Percentiles rank a stretch among this genome's conserved stretches.
phyloP scores from a whole-genome alignment of 371 early-diverging fungal species.

The Haplosporangium sp. region DNA sequence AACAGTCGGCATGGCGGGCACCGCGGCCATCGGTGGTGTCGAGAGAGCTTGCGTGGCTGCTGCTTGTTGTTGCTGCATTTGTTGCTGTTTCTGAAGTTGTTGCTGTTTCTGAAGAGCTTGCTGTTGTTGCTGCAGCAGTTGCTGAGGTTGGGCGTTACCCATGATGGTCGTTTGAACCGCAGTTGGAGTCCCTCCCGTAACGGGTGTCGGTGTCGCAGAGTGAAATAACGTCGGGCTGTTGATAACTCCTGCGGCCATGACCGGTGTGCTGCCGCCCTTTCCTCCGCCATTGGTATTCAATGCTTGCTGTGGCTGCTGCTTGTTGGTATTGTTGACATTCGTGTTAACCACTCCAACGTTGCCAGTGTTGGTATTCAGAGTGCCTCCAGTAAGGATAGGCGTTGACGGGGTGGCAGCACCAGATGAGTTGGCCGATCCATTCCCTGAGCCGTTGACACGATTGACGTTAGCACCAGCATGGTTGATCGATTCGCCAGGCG shows the following conservation, averaged over 20 bases:
- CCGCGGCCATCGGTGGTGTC: conserved; percentile 36
- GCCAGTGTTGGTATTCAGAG: conserved; percentile 17
- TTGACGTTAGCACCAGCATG: conserved; percentile 19
- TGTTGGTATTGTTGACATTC: conserved; percentile 4
- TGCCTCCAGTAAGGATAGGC: conserved; percentile 36
- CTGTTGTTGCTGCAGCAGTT: conserved; percentile 34
- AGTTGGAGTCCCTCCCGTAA: conserved; percentile 31
- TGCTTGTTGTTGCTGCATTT: conserved; percentile 25
- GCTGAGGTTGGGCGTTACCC: conserved; percentile 49
- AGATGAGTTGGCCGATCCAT: conserved; percentile 43
- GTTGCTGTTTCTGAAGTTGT: conserved; percentile 24
- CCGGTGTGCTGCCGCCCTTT: conserved; percentile 39
- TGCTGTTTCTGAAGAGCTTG: conserved; percentile 25
- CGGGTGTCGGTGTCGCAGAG: conserved; percentile 25
- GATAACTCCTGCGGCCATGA: conserved; percentile 36
- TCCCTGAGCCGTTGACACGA: conserved; percentile 23
- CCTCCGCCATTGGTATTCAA: conserved; percentile 18
- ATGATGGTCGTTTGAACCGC: conserved; percentile 44
- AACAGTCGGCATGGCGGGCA: conserved; percentile 35
- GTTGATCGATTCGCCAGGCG: conserved; percentile 42
- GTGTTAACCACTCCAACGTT: conserved; percentile 10
- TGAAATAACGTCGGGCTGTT: conserved; percentile 48
- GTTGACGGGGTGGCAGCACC: conserved; percentile 53
- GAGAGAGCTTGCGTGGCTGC: conserved; percentile 29
- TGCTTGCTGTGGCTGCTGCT: conserved; percentile 28